Base-by-base conservation (phyloP, 2,329 filamentous ascomycete genomes). In the Aspergillus nomiae region DNA sequence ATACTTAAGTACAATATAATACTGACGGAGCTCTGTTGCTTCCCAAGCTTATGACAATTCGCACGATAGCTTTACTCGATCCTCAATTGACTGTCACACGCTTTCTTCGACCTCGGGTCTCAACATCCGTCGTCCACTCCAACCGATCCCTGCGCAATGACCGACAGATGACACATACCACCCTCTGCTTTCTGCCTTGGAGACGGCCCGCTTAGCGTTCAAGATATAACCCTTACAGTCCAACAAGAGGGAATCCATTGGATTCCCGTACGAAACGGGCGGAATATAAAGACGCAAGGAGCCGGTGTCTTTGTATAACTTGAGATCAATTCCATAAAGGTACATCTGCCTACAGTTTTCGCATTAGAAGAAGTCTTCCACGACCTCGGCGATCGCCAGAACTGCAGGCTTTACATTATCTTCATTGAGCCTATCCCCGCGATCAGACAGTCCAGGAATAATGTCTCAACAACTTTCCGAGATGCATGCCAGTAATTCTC, bases 381-480 rank as follows among this genome's bases (percentile, higher is more conserved):
- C 30, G 10, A 26, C 28, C 8, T 19, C 51, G 6, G 9, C 21
- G 16, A 21, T 26, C 32, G 32, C 14, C 32, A 24, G 51, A 38
- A 26, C 14, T 30, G n/a, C 51, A 21, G n/a, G 30, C 51, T 38
- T 55, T 38, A 11, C 14, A 51, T 51, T 21, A 36, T 38, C 43
- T 48, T 61, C 45, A 30, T 63, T 65, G 58, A 65, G 58, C 58
- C 57, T 61, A 64, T 63, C 67, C 51, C 67, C 59, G 46, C 63
- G 50, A 58, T 64, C 51, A 34, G 16, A 64, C 30, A 72, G 65
- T 56, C 56, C 63, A 61, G 71, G 63, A 63, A 72, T 74, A 63
- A 72, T 74, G 70, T 71, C 71, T 59, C 73, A 71, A 57, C 71
- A 71, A 59, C 72, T 69, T 26, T 41, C 61, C 55, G 69, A 73